Evolutionary conservation across 768 basidiomycete genomes (phyloP), one percentile per base, ranked within the genome.

Genomic region (Sistotremastrum niveocremeum): DNA sequence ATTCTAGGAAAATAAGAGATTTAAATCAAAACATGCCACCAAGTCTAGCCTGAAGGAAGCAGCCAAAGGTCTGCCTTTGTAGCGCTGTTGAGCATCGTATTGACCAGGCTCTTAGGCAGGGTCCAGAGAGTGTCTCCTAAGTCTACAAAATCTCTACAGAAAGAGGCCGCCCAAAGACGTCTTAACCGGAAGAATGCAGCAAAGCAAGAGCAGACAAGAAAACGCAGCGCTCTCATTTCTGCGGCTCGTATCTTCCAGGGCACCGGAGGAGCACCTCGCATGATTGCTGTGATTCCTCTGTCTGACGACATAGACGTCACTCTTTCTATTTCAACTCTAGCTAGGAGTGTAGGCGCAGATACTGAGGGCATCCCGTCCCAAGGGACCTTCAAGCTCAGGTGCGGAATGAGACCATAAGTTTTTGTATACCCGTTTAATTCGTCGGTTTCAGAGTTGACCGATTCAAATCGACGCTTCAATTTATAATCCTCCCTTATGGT

Each of bases 391-490:
- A 76, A 69, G 55, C 65, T 86, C 52, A 81, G 67, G 86, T 88
- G 44, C 46, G 74, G 5, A 44, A 7, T 44, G n/a, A 12, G n/a
- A 28, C 32, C 34, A 43, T 38, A 7, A 40, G 5, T 20, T 29
- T 48, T 30, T 20, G 20, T 20, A 20, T 20, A 8, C 29, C 52
- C 39, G 46, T 39, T 52, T 57, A 38, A 37, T 51, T 49, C 20
- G 9, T 33, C 9, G 20, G 20, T 20, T 37, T 7, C 51, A 93
- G 90, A 58, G 84, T 80, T 35, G 84, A 88, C 42, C 76, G 87
- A 20, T 95, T 90, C 70, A 91, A 85, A 63, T 90, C 90, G 0
- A 85, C 82, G 5, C 68, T 97, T 3, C 91, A 95, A 56, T 85
- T 95, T 62, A 69, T 89, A 44, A 79, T 79, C 37, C 69, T 94